Evolutionary conservation across 2,329 filamentous ascomycete species (phyloP).

Genomic region (Nigrospora sphaerica): DNA sequence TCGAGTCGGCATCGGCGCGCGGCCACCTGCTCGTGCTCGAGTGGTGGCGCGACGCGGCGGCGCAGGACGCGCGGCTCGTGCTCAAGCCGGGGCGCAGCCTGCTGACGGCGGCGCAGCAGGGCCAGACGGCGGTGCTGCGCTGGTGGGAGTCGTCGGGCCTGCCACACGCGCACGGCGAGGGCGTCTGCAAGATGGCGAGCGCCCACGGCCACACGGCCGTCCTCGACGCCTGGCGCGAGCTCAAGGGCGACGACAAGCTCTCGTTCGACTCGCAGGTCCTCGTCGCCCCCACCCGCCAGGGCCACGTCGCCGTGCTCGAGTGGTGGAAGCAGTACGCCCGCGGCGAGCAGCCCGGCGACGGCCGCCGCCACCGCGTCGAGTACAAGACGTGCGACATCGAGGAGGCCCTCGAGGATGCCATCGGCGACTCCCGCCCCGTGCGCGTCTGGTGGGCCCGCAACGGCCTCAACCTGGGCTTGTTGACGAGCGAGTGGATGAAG

Average conservation of each 20-base stretch:
- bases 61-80: slow-evolving; percentile 48
- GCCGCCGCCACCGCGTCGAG: slow-evolving; percentile 65
- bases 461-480: slow-evolving; percentile 72
- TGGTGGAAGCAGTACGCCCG: slow-evolving; percentile 78
- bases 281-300: slow-evolving; percentile 80
- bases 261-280: slow-evolving; percentile 79
- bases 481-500: slow-evolving; percentile 87
- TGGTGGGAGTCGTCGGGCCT: slow-evolving; percentile 88
- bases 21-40: slow-evolving; percentile 81
- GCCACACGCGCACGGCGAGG: slow-evolving; percentile 71
- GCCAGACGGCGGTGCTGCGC: slow-evolving; percentile 66
- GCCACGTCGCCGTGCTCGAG: slow-evolving; percentile 76
- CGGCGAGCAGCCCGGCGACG: slow-evolving; percentile 44
- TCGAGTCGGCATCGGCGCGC: slow-evolving; percentile 80
- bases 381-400: slow-evolving; percentile 96
- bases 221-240: slow-evolving; percentile 72
- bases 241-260: slow-evolving; percentile 63
- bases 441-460: slow-evolving; percentile 83
- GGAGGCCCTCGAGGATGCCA: slow-evolving; percentile 84
- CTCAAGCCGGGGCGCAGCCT: slow-evolving; percentile 82
- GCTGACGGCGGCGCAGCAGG: slow-evolving; percentile 75
- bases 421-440: slow-evolving; percentile 66
- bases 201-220: slow-evolving; percentile 79
- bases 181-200: slow-evolving; percentile 76
- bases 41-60: slow-evolving; percentile 79